Conservation (phyloP, 208 protist species). For the Trypanosomatidae sp. region DNA sequence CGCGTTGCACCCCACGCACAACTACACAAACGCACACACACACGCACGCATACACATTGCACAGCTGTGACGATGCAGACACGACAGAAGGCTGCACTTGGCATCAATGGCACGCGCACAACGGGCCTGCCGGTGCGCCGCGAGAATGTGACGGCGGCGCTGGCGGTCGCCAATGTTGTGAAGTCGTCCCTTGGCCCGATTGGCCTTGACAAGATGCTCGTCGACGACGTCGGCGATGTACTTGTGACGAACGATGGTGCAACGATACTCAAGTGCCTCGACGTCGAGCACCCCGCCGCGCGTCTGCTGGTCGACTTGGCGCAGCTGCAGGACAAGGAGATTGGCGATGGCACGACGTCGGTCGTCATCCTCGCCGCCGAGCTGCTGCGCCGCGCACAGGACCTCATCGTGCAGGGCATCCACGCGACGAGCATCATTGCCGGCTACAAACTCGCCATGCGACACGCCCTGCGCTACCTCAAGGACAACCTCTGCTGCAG, state of each 20-base stretch:
- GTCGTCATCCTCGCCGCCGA: conserved; percentile 99
- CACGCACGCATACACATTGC: conserved; percentile 1
- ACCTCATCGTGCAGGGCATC: conserved; percentile 94
- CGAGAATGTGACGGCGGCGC: conserved; percentile 96
- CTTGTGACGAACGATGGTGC: conserved; percentile 99
- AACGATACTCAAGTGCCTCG: conserved; percentile 88
- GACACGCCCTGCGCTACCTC: conserved; percentile 94
- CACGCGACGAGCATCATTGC: conserved; percentile 99
- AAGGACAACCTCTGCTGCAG: conserved; percentile 77
- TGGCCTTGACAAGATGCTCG: conserved; percentile 99
- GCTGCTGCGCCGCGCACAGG: conserved; percentile 96
- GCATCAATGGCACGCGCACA: conserved; percentile 92
- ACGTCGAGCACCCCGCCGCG: conserved; percentile 93
- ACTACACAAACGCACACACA: not conserved
- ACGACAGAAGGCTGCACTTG: conserved; percentile 76
- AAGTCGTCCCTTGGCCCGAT: conserved; percentile 99
- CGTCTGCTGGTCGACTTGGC: conserved; percentile 98
- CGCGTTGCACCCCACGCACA: not conserved
- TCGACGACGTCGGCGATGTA: conserved; percentile 99
- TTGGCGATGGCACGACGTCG: conserved; percentile 98
- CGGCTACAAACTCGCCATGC: conserved; percentile 96
- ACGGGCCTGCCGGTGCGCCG: conserved; percentile 92
- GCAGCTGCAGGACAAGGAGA: conserved; percentile 98
- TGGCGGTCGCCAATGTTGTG: conserved; percentile 98
- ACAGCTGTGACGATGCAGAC: conserved; percentile 42